Conservation (phyloP, 1,284 basidiomycete species). For the Puccinia novopanici region DNA sequence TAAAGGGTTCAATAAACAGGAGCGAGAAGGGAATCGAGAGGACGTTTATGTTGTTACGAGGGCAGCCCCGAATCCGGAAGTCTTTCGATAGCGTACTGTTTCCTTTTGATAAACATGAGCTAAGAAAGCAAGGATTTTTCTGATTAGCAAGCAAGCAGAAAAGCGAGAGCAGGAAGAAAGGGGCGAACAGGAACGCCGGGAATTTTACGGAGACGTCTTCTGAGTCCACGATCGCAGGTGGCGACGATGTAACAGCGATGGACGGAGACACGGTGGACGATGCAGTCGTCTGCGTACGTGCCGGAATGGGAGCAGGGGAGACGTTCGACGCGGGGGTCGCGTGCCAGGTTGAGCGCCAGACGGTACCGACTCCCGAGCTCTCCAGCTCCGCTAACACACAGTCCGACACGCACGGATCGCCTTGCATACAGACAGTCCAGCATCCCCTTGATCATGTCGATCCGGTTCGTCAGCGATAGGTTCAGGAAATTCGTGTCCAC, state of each 20-base stretch:
- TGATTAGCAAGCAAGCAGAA: neutral
- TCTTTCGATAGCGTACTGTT: constrained; percentile 87
- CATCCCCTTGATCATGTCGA: constrained; percentile 95
- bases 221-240: constrained; percentile 93
- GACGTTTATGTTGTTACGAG: constrained; percentile 2
- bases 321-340: constrained; percentile 94
- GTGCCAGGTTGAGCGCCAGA: constrained; percentile 90
- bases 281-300: constrained; percentile 97
- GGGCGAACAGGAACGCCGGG: constrained; percentile 74
- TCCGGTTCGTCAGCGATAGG: constrained; percentile 95
- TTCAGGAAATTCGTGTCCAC: constrained; percentile 99
- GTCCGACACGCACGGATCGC: constrained; percentile 96
- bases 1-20: no score
- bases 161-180: neutral
- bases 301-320: constrained; percentile 87
- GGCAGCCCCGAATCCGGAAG: constrained; percentile 88
- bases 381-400: constrained; percentile 98
- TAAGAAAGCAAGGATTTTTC: neutral
- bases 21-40: no score
- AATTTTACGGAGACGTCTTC: constrained; percentile 85
- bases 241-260: constrained; percentile 98
- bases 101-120: constrained; percentile 89
- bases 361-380: constrained; percentile 95
- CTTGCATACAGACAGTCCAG: constrained; percentile 99
- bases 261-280: constrained; percentile 88